Evolutionary conservation across 345 rosid species (phyloP), one percentile per base, ranked within the genome.

Genomic region (Eucalyptus fibrosa): DNA sequence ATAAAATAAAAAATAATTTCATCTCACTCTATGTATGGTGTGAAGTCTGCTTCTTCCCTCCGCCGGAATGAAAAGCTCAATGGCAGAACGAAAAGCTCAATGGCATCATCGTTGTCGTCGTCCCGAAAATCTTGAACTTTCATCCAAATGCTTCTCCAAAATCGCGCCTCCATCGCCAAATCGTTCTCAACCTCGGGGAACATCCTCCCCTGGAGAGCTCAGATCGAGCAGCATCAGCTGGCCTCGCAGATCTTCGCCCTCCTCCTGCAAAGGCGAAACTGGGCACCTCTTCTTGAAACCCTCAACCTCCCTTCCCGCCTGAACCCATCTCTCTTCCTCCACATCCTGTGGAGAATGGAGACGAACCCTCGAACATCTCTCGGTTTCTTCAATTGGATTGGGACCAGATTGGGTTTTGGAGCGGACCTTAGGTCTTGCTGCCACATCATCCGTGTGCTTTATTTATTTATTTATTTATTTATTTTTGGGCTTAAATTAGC

Each of bases 391-490:
- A 92, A 93, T 55, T 94, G 93, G 93, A 94, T 92, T 21, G 88
- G 69, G 88, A 87, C 92, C 62, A 88, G 93, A 90, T 93, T 94
- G 47, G 92, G 91, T n/a, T 93, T 97, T 42, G 91, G 94, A 7
- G 96, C 95, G 8, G 95, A 94, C 93, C 93, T 97, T 50, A 92
- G 87, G 53, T 92, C 96, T 15, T 93, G 91, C 42, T 97, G 96
- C 80, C 92, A 89, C 13, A 86, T 93, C 24, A 92, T 93, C 93
- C 92, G 85, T 13, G 86, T 93, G 23, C 91, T 92, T 42, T 62
- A 12, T 50, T 50, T 44, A 7, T 42, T 47, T 30, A 5, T 50
- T 50, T 42, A 6, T 50, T 47, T 30, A 5, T 50, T 50, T 42
- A 6, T 50, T 50, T 50, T 50, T 16, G 21, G 50, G 8, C n/a